Evolutionary conservation across 2,329 filamentous ascomycete genomes (phyloP).

Genomic region (Trichoderma endophyticum): DNA sequence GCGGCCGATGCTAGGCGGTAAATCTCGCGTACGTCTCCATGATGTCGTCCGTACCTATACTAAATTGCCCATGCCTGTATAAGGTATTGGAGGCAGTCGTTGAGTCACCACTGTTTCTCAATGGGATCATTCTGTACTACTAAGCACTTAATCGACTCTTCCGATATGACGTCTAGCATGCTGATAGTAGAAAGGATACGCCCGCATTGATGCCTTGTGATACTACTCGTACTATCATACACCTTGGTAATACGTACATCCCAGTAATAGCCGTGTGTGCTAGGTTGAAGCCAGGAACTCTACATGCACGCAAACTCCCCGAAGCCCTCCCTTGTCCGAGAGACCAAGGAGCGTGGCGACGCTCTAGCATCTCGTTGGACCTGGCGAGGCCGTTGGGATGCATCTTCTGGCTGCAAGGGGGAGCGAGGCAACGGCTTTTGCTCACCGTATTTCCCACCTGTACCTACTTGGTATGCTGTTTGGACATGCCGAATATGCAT

Average conservation of each 20-base stretch:
- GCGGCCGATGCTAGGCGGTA: not conserved
- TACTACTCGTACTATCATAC: not conserved
- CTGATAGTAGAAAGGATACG: not conserved
- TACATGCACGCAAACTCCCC: not conserved
- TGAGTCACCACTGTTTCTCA: not conserved
- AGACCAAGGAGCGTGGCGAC: not conserved
- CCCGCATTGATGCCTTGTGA: not conserved
- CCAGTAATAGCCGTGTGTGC: not conserved
- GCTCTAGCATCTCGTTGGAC: not conserved
- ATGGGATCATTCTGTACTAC: not conserved
- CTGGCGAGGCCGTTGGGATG: not conserved
- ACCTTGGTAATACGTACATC: not conserved
- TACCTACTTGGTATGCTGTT: not conserved
- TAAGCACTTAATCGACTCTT: not conserved
- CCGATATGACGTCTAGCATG: not conserved
- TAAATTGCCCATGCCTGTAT: not conserved
- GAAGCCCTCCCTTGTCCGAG: not conserved
- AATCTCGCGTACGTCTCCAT: not conserved
- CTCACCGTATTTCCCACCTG: not conserved
- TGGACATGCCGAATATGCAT: not conserved
- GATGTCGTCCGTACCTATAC: not conserved
- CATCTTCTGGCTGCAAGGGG: constrained; percentile 1
- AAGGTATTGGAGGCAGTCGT: not conserved
- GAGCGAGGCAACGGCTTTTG: not conserved
- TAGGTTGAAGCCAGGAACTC: not conserved